Percentiles rank a stretch among this genome's conserved stretches.
Conservation (phyloP, 2,329 filamentous ascomycete genomes). For the Hypocreales sp. region DNA sequence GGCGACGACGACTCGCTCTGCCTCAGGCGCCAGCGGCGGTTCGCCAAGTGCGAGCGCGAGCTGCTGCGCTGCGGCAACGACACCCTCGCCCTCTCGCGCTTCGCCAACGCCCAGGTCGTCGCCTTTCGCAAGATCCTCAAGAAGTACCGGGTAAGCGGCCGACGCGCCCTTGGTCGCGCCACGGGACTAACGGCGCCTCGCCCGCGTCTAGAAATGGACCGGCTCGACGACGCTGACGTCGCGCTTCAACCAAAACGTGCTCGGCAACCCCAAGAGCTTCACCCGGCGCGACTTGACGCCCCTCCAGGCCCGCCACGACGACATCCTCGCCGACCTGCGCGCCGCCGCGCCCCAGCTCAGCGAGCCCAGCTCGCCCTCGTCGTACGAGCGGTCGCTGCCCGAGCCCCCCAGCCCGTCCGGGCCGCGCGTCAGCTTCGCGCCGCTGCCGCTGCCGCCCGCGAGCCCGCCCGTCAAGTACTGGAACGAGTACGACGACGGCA, state of each 20-base stretch:
- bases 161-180: too few relatives aligned
- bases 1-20: constrained; percentile 16
- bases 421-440: constrained; percentile 12
- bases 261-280: constrained; percentile 55
- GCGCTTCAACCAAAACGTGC: constrained; percentile 51
- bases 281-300: constrained; percentile 46
- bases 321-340: constrained; percentile 30
- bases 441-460: constrained; percentile 13
- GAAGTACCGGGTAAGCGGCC: constrained; percentile 66
- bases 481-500: constrained; percentile 79
- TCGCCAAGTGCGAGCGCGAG: constrained; percentile 37
- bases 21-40: constrained; percentile 32
- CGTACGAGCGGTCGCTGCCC: constrained; percentile 9
- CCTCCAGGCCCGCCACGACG: constrained; percentile 34
- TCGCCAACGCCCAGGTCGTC: constrained; percentile 56
- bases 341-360: constrained; percentile 25
- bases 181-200: too few relatives aligned
- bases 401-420: constrained; percentile 1
- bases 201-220: constrained; percentile 54
- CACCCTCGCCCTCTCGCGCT: constrained; percentile 53
- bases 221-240: constrained; percentile 48
- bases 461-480: constrained; percentile 42
- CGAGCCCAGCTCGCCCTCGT: constrained; percentile 22
- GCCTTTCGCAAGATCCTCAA: constrained; percentile 75
- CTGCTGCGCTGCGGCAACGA: constrained; percentile 51